These are phyloP conservation scores for Rhynchosporium secalis DNA, from an alignment of 2,329 filamentous ascomycete genomes.

Conservation along the genomic window DNA sequence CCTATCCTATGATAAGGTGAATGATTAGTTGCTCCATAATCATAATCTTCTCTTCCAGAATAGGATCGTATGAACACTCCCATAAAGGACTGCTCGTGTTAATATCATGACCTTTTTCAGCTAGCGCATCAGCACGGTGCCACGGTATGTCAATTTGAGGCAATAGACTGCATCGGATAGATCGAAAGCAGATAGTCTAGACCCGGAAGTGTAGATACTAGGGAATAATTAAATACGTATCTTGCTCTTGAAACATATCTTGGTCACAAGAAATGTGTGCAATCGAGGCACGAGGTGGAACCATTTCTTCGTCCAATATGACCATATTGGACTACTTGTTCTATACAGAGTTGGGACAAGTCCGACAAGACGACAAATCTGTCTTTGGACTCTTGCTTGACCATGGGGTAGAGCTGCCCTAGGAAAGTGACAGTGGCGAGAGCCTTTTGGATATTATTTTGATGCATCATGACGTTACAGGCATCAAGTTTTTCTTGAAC, in stretches of 20 bases:
- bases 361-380: background rate
- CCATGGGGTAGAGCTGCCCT: background rate
- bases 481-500: background rate
- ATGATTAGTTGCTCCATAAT: too few species aligned
- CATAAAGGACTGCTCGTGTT: too few species aligned
- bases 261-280: background rate
- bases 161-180: too few species aligned
- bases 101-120: background rate
- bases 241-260: background rate
- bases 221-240: background rate
- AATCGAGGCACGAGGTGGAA: background rate
- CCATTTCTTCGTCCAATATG: background rate
- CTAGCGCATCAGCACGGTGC: background rate
- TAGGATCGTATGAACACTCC: too few species aligned
- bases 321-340: background rate
- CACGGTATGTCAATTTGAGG: background rate
- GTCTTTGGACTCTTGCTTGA: background rate
- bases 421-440: background rate
- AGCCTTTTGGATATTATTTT: background rate
- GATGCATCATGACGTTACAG: background rate
- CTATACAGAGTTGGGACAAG: background rate
- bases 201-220: too few species aligned
- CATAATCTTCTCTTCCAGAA: too few species aligned
- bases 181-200: too few species aligned
- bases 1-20: too few species aligned